A percentile compares a stretch with the other conserved stretches of the same genome.
Conservation (phyloP, 139 green algal genomes). For the Closterium sp. region DNA sequence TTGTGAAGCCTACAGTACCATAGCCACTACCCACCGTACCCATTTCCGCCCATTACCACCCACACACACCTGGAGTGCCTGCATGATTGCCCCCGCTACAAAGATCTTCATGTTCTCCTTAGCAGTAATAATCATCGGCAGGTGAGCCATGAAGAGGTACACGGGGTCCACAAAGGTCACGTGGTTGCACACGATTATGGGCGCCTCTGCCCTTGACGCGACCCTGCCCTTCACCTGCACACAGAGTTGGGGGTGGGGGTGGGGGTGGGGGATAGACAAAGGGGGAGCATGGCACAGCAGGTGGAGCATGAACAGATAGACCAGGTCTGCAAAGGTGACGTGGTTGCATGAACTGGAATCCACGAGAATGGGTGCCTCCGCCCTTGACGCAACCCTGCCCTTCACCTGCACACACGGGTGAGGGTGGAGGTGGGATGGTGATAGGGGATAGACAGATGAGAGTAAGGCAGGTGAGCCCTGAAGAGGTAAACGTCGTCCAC, state of each 20-base stretch:
- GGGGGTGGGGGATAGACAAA: too few relatives aligned
- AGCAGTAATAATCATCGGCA: conserved; percentile 31
- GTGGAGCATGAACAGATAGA: conserved; percentile 14
- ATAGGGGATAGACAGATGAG: too few relatives aligned
- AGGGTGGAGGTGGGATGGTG: too few relatives aligned
- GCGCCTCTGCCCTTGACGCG: background rate
- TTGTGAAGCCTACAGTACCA: too few relatives aligned
- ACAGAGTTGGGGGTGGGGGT: too few relatives aligned
- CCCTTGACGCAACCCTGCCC: background rate
- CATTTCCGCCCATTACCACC: too few relatives aligned
- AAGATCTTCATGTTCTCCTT: conserved; percentile 40
- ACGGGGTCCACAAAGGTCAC: conserved; percentile 31
- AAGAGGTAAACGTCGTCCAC: too few relatives aligned
- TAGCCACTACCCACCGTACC: too few relatives aligned
- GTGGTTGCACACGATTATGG: conserved; percentile 32
- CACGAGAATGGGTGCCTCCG: conserved; percentile 18
- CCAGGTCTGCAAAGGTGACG: conserved; percentile 17
- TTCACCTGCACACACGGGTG: background rate
- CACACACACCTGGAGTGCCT: conserved; percentile 21
- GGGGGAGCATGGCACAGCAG: background rate
- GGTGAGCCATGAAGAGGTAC: conserved; percentile 23
- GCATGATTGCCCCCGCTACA: conserved; percentile 26
- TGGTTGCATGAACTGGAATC: too few relatives aligned
- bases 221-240: conserved; percentile 5
- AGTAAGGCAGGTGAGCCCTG: too few relatives aligned